A percentile compares a stretch with the other conserved stretches of the same genome.
phyloP scores from a whole-genome alignment of 2,329 filamentous ascomycete species.

The Immersiporthe knoxdaviesiana region DNA sequence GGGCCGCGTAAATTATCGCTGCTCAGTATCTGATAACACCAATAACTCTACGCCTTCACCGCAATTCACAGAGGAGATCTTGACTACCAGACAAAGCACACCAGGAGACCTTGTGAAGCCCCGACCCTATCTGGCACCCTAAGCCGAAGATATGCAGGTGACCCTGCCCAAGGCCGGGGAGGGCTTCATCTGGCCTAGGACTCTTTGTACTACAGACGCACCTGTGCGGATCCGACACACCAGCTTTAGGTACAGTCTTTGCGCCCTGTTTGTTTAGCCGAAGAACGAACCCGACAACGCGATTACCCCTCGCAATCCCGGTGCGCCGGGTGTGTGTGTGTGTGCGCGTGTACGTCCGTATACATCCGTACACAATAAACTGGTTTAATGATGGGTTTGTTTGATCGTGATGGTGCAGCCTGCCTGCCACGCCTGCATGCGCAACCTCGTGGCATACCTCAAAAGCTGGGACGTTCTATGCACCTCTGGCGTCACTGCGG shows the following conservation, averaged over 20 bases:
- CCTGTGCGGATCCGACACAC: not conserved
- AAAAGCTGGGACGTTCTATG: not conserved
- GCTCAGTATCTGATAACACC: not conserved
- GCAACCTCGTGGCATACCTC: not conserved
- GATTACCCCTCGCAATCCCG: not conserved
- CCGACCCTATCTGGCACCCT: not conserved
- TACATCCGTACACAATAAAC: too few species aligned
- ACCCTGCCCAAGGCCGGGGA: not conserved
- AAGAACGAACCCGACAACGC: not conserved
- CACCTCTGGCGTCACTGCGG: conserved; percentile 16
- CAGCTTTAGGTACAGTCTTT: not conserved
- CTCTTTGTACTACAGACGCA: not conserved
- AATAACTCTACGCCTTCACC: not conserved
- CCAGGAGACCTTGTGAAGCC: not conserved
- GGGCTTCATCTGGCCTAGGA: not conserved
- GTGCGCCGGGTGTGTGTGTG: not conserved
- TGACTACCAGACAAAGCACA: not conserved
- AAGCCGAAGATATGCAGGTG: not conserved
- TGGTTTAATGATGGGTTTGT: not conserved
- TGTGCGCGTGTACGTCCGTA: too few species aligned
- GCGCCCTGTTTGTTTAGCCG: not conserved
- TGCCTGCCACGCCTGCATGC: not conserved
- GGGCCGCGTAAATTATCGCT: not conserved
- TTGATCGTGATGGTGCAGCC: not conserved
- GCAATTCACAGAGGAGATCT: not conserved